Evolutionary conservation across 208 protist species (phyloP).

Genomic region (Blastocrithidia nonstop): DNA sequence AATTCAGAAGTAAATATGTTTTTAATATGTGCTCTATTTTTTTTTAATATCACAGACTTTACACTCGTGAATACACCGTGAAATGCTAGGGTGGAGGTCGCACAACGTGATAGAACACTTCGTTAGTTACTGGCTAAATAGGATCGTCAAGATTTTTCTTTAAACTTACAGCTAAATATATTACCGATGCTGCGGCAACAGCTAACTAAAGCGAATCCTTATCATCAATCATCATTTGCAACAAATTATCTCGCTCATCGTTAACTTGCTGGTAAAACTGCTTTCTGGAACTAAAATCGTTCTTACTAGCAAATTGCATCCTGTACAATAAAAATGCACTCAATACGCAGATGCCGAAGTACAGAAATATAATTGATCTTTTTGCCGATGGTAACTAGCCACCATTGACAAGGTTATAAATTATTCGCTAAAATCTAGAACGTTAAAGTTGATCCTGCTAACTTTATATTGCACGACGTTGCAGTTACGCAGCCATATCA

Average conservation of each 20-base stretch:
- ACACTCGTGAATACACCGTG: constrained; percentile 35
- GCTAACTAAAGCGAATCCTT: constrained; percentile 28
- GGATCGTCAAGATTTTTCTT: constrained; percentile 22
- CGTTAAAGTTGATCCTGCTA: constrained; percentile 62
- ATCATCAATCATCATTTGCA: constrained; percentile 21
- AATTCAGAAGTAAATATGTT: no score
- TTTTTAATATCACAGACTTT: background rate
- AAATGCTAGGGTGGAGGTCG: constrained; percentile 44
- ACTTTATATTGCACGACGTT: constrained; percentile 25
- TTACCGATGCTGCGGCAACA: constrained; percentile 31
- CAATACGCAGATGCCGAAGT: constrained; percentile 16
- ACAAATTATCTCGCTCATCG: constrained; percentile 16
- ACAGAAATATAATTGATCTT: constrained; percentile 20
- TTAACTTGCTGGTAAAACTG: constrained; percentile 45
- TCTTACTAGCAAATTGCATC: constrained; percentile 37
- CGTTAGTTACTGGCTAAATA: constrained; percentile 18
- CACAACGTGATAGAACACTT: constrained; percentile 28
- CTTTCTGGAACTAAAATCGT: constrained; percentile 20
- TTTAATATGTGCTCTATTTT: no score
- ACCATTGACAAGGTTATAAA: constrained; percentile 41
- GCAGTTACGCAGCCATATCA: constrained; percentile 52
- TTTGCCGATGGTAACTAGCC: constrained; percentile 48
- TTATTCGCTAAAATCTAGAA: constrained; percentile 28
- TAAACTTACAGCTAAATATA: constrained; percentile 39
- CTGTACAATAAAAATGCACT: constrained; percentile 45